Evolutionary conservation across 192 early-diverging fungal species (phyloP).

Genomic region (Coemansia asiatica): DNA sequence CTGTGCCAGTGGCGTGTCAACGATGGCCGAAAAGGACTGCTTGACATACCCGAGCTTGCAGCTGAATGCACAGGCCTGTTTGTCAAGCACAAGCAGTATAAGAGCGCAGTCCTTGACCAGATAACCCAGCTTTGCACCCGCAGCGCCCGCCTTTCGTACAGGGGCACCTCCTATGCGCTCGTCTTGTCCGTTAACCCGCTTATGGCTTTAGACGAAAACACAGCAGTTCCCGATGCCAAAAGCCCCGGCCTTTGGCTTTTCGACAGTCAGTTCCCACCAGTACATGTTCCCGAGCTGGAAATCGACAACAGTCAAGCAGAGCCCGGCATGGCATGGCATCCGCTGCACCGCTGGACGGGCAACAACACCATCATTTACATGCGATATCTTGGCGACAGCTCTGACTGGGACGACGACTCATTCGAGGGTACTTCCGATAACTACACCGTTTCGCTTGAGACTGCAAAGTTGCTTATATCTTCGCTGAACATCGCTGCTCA

Average conservation of each 20-base stretch:
- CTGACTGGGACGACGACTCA: slow-evolving; percentile 19
- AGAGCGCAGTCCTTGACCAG: slow-evolving; percentile 24
- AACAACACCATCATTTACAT: slow-evolving; percentile 59
- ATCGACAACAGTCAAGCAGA: slow-evolving; percentile 45
- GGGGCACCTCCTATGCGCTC: slow-evolving; percentile 34
- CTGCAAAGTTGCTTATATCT: slow-evolving; percentile 62
- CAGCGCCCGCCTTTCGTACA: slow-evolving; percentile 20
- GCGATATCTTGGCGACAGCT: slow-evolving; percentile 33
- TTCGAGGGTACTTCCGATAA: slow-evolving; percentile 13
- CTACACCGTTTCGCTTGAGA: slow-evolving; percentile 59
- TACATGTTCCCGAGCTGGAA: slow-evolving; percentile 46
- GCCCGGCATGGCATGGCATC: slow-evolving; percentile 49
- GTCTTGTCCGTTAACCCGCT: slow-evolving; percentile 41
- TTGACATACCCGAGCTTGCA: slow-evolving; percentile 41
- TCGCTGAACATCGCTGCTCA: slow-evolving; percentile 69
- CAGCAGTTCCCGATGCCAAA: slow-evolving; percentile 26
- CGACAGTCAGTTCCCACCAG: slow-evolving; percentile 46
- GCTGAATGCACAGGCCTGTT: slow-evolving; percentile 23
- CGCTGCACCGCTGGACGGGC: slow-evolving; percentile 72
- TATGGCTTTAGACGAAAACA: slow-evolving; percentile 11
- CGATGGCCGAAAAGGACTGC: slow-evolving; percentile 56
- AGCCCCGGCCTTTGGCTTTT: slow-evolving; percentile 31
- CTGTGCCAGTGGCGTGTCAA: slow-evolving; percentile 61
- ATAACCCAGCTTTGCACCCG: slow-evolving; percentile 43
- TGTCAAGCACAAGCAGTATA: slow-evolving; percentile 32